Evolutionary conservation across 495 filamentous ascomycete genomes (phyloP), one percentile per base, ranked within the genome.

Genomic region (Penicillium taxi): DNA sequence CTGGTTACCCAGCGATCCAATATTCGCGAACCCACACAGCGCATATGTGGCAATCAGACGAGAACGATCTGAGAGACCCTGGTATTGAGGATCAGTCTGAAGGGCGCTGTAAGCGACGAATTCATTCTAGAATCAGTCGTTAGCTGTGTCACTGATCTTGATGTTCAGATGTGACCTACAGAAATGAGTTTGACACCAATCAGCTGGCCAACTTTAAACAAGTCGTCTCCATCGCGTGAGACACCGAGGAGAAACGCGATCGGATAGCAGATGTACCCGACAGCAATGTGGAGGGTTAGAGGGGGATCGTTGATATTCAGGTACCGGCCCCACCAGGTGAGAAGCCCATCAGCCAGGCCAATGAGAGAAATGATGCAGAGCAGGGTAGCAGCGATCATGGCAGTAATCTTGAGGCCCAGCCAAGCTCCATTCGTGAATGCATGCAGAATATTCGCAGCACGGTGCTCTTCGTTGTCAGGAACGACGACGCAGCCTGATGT

Each of bases 261-360:
- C 0, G 83, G 82, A 53, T 89, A 94, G 59, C 84, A 82, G 49
- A 91, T 50, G 57, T 94, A 94, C 14, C 84, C 82, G 8, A 93
- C 63, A 41, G 94, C 78, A 17, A 89, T 63, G 51, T 89, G 65
- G 33, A 94, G 61, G 7, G 82, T 88, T 35, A 95, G 62, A 1
- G 66, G 61, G 11, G 78, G 77, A 31, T 81, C 58, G 43, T 73
- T 64, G 52, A 91, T 81, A 58, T 81, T 82, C 46, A 88, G 66
- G 55, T 91, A 95, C 9, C 66, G 67, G 39, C 88, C 88, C 84
- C 86, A 94, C 88, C 88, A 94, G 20, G 75, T 80, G 26, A 95
- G 73, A 4, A 94, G 69, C 12, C 80, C 86, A 47, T 95, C 80
- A 33, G 76, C 58, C 4, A 95, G 73, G 9, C 66, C 79, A 22